These are phyloP conservation scores for Limnomonas spitsbergensis DNA, from an alignment of 139 green algal genomes.

Conservation along the genomic window DNA sequence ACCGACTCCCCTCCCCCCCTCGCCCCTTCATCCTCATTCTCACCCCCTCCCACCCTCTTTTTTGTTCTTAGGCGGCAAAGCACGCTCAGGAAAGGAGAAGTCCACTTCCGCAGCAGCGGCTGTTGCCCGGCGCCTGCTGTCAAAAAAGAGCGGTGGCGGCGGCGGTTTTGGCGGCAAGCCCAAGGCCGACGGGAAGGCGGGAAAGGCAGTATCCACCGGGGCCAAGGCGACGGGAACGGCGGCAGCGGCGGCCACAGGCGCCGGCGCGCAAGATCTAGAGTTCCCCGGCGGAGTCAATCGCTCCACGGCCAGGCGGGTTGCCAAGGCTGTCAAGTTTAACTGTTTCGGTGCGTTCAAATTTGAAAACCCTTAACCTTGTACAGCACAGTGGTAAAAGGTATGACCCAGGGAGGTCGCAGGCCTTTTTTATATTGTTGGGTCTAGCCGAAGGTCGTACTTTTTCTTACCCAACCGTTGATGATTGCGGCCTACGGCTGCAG, in stretches of 20 bases:
- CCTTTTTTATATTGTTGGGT: not conserved
- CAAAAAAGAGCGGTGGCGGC: not conserved
- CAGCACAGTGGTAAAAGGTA: too few species aligned
- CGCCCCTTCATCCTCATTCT: too few species aligned
- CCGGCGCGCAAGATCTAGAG: not conserved
- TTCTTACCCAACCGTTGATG: too few species aligned
- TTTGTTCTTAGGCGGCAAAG: too few species aligned
- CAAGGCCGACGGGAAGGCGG: not conserved
- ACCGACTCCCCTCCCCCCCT: too few species aligned
- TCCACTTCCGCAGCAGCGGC: not conserved
- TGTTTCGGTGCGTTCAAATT: conserved; percentile 33
- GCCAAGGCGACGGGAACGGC: conserved; percentile 2
- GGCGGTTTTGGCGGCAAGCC: not conserved
- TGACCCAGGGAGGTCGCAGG: not conserved
- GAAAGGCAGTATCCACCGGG: not conserved
- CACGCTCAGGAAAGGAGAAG: too few species aligned
- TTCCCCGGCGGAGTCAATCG: not conserved
- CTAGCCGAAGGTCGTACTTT: not conserved
- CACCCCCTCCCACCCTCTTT: too few species aligned
- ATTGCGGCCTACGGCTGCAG: too few species aligned
- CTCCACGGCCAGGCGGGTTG: not conserved
- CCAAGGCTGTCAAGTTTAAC: conserved; percentile 25
- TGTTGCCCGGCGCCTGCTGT: not conserved
- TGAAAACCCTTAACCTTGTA: too few species aligned
- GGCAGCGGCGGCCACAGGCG: not conserved